These are phyloP conservation scores for Elongisporangium anandrum DNA, from an alignment of 352 stramenopile genomes.

Conservation along the genomic window DNA sequence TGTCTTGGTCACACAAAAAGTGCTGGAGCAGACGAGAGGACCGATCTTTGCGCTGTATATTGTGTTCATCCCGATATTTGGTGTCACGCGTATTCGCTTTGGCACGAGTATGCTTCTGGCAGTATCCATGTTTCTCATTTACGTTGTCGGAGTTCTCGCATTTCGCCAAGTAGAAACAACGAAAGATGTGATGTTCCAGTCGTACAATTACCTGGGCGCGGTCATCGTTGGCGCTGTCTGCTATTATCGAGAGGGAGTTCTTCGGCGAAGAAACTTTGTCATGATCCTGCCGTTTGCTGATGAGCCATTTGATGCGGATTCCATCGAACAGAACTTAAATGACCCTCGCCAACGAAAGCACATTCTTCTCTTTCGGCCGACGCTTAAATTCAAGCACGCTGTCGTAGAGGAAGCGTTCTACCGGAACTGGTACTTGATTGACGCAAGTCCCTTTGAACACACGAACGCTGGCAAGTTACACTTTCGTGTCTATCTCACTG, in stretches of 20 bases:
- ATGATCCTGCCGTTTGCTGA: conserved; percentile 35
- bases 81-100: conserved; percentile 36
- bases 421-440: conserved; percentile 42
- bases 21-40: conserved; percentile 22
- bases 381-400: conserved; percentile 33
- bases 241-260: conserved; percentile 33
- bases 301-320: conserved; percentile 12
- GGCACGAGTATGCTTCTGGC: conserved; percentile 25
- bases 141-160: conserved; percentile 16
- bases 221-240: conserved; percentile 29
- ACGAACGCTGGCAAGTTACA: conserved; percentile 32
- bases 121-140: conserved; percentile 1
- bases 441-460: conserved; percentile 40
- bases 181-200: conserved; percentile 34
- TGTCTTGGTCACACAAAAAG: conserved; percentile 28
- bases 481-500: conserved; percentile 24
- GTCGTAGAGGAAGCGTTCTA: conserved; percentile 38
- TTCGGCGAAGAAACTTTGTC: conserved; percentile 30
- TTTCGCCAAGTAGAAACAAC: conserved; percentile 20
- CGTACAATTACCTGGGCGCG: conserved; percentile 35
- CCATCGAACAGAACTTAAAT: conserved; percentile 20
- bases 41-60: conserved; percentile 36
- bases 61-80: conserved; percentile 35
- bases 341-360: conserved; percentile 31
- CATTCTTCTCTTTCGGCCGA: conserved; percentile 18